Percentiles rank a stretch among this genome's conserved stretches.
phyloP scores from a whole-genome alignment of 306 rosid species.

The Canavalia ensiformis region DNA sequence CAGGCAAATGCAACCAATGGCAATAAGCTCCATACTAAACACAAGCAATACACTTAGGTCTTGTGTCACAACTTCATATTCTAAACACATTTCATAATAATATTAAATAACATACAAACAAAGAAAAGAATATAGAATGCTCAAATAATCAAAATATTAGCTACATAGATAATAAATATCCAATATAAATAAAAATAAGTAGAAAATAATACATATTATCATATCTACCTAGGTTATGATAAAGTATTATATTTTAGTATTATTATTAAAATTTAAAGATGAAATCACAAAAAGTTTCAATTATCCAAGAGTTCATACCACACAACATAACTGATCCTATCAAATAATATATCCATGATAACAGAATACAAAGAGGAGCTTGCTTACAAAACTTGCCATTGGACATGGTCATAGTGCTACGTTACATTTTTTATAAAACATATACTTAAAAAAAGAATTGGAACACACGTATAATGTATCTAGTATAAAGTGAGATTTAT shows the following conservation, averaged over 20 bases:
- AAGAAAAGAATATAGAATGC: conserved; percentile 9
- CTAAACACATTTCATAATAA: conserved; percentile 15
- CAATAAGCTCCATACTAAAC: conserved; percentile 23
- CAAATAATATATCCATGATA: neutral
- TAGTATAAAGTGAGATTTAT: conserved; percentile 23
- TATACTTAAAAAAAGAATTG: neutral
- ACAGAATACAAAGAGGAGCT: conserved; percentile 18
- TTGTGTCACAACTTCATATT: conserved; percentile 24
- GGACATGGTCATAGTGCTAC: conserved; percentile 14
- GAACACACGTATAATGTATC: conserved; percentile 11
- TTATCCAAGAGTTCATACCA: conserved; percentile 15
- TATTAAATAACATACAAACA: conserved; percentile 2
- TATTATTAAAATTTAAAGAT: conserved; percentile 3
- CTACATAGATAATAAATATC: conserved; percentile 1
- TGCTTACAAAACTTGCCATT: conserved; percentile 19
- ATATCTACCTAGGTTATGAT: neutral
- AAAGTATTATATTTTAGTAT: conserved; percentile 19
- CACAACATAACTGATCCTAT: conserved; percentile 25
- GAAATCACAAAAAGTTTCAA: conserved; percentile 13
- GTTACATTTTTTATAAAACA: conserved; percentile 31
- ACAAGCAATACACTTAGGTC: neutral
- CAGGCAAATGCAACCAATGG: conserved; percentile 19
- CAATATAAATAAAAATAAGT: neutral
- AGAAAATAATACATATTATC: neutral
- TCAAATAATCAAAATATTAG: neutral